Evolutionary conservation across 495 filamentous ascomycete species (phyloP), one percentile per base, ranked within the genome.

Genomic region (Extremus antarcticus): DNA sequence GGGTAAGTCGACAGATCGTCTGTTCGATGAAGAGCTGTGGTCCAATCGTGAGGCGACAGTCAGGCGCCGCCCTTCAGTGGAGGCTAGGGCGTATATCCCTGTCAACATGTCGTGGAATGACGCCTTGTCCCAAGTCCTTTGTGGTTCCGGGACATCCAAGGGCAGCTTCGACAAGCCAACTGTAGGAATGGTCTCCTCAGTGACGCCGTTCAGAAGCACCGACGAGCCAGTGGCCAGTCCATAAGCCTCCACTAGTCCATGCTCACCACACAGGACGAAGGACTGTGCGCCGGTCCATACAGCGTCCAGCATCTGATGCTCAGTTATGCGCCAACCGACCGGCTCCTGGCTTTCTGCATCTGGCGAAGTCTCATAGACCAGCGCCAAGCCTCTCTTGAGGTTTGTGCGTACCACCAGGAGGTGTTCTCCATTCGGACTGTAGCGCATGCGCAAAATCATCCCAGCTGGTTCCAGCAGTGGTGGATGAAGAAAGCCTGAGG

Each of bases 291-390:
- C n/a, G n/a, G n/a, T n/a, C 65, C 65, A 67, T 13, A 51, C 43
- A 11, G 60, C 67, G 45, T 70, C 67, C 15, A 63, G 47, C 8
- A 66, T 54, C 8, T 51, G 47, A 8, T 29, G 49, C 1, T 65
- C 56, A 4, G 47, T 56, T 1, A 53, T 50, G 47, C 48, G 57
- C 35, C 53, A 55, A 4, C 61, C 61, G 11, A 60, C 46, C 8
- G 56, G 48, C 39, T 66, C 47, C n/a, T 59, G 61, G 23, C 59
- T 62, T 23, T 55, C 56, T 25, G 23, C 19, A 4, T 29, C 23
- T 10, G 61, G 56, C 21, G 9, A 46, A 50, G 21, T 57, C 45
- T 45, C 25, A 40, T 57, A 61, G 11, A 61, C 17, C 32, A 53
- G 54, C 0, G 57, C 50, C 21, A 53, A 22, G 1, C 58, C 58